Base-by-base conservation (phyloP, 2,329 filamentous ascomycete species). In the Botryosphaeria dothidea region DNA sequence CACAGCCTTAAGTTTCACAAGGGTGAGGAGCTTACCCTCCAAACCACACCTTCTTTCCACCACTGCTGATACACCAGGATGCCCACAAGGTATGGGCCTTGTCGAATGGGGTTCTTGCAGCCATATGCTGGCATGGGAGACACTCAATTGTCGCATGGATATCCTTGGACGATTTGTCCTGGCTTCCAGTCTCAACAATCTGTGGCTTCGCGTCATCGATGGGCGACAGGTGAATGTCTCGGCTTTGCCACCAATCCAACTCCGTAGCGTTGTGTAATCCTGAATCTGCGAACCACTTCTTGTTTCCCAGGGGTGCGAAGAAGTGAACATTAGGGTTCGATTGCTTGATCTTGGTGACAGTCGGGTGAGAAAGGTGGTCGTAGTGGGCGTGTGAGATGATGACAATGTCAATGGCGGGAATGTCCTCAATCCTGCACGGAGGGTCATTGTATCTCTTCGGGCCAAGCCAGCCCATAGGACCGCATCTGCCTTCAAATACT, bases 241-340 rank as follows among this genome's bases (percentile, higher is more conserved):
- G 85, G 68, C 92, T 89, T 70, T 96, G 89, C 94, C 94, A 97
- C 94, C 94, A 97, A 78, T 98, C 94, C 72, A 97, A 77, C 79
- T 97, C 93, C 0, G 92, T 96, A 48, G 94, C 89, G 66, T 92
- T 91, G 1, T 85, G 68, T 62, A 97, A 86, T 1, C 92, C 92
- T 27, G 83, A 83, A 3, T 83, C 80, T 52, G 83, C 81, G 76
- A 98, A 97, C 93, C 93, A 97, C 54, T 85, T 81, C 77, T 91
- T 91, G 65, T 96, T 87, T 2, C 92, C 92, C 3, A 97, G 78
- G 0, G 92, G 92, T 23, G 93, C 93, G 68, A 97, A 95, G 80
- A 95, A 97, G 68, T 96, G 92, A 45, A 87, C 92, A 15, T 90
- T 84, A 0, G 92, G 92, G 72, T 95, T 88, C 61, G 85, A 82